These are phyloP conservation scores for Candida golubevii DNA, from an alignment of 805 yeast genomes.

Conservation along the genomic window DNA sequence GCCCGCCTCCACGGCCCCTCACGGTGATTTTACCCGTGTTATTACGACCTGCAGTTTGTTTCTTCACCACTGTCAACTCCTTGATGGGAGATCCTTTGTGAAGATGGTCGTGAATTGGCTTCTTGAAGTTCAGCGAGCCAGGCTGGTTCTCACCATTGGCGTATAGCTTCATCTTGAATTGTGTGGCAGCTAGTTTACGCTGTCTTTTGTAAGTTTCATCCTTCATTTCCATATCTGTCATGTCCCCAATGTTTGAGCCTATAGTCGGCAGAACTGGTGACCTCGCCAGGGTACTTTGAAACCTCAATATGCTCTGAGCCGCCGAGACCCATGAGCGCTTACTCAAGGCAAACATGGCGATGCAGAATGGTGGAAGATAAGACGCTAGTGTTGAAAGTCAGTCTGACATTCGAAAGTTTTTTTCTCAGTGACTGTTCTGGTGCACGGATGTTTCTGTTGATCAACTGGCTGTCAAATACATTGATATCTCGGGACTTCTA, in stretches of 20 bases:
- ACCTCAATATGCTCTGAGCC: slow-evolving; percentile 11
- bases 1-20: slow-evolving; percentile 97
- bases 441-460: slow-evolving; percentile 13
- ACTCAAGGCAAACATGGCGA: slow-evolving; percentile 15
- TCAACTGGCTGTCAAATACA: no score
- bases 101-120: slow-evolving; percentile 82
- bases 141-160: slow-evolving; percentile 76
- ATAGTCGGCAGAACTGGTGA: slow-evolving; percentile 2
- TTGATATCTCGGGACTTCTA: no score
- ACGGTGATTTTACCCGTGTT: slow-evolving; percentile 83
- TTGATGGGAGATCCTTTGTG: slow-evolving; percentile 80
- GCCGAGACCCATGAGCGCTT: slow-evolving; percentile 14
- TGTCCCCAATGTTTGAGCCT: slow-evolving; percentile 25
- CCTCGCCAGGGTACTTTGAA: slow-evolving; percentile 14
- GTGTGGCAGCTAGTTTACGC: slow-evolving; percentile 64
- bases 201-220: slow-evolving; percentile 70
- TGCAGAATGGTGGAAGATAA: no score
- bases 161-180: slow-evolving; percentile 65
- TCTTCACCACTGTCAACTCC: slow-evolving; percentile 68
- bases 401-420: no score
- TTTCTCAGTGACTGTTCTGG: slow-evolving; percentile 10
- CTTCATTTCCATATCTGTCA: slow-evolving; percentile 75
- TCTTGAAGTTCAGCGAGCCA: slow-evolving; percentile 81
- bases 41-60: slow-evolving; percentile 84
- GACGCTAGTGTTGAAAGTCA: no score